These are phyloP conservation scores for Ganoderma sinense DNA, from an alignment of 1,284 basidiomycete genomes.

Conservation along the genomic window DNA sequence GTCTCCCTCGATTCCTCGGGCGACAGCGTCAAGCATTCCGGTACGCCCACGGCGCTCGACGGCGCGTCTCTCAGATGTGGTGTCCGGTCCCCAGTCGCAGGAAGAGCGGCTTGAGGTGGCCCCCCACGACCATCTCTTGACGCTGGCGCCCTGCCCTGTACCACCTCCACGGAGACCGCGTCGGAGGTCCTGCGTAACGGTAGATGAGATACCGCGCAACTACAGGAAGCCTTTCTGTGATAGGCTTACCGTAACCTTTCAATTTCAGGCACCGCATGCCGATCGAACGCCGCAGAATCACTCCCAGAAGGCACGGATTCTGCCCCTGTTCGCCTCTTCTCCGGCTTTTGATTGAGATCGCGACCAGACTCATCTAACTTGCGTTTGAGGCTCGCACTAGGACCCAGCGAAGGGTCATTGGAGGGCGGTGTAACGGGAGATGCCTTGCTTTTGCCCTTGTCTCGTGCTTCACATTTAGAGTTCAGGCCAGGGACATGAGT, in stretches of 20 bases:
- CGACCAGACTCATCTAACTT: conserved; percentile 2
- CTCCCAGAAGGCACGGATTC: background rate
- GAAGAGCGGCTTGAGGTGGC: background rate
- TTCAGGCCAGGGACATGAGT: background rate
- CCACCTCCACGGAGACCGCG: conserved; percentile 7
- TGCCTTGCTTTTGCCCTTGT: background rate
- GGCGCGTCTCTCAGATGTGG: background rate
- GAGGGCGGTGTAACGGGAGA: background rate
- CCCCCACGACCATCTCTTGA: background rate
- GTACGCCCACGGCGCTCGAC: background rate
- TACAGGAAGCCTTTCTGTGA: background rate
- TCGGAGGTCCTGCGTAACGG: background rate
- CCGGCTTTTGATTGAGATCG: background rate
- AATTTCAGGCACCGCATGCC: background rate
- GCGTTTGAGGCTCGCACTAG: background rate
- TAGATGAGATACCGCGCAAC: background rate
- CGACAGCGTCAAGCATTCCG: background rate
- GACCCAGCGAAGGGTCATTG: background rate
- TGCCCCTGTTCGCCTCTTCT: conserved; percentile 11
- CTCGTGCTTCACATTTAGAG: background rate
- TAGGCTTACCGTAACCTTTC: conserved; percentile 2
- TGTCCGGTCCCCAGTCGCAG: background rate
- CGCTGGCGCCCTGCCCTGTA: background rate
- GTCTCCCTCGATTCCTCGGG: background rate
- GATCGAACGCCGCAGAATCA: background rate